These are phyloP conservation scores for Apiotrichum gracile DNA, from an alignment of 1,284 basidiomycete genomes.

Conservation along the genomic window DNA sequence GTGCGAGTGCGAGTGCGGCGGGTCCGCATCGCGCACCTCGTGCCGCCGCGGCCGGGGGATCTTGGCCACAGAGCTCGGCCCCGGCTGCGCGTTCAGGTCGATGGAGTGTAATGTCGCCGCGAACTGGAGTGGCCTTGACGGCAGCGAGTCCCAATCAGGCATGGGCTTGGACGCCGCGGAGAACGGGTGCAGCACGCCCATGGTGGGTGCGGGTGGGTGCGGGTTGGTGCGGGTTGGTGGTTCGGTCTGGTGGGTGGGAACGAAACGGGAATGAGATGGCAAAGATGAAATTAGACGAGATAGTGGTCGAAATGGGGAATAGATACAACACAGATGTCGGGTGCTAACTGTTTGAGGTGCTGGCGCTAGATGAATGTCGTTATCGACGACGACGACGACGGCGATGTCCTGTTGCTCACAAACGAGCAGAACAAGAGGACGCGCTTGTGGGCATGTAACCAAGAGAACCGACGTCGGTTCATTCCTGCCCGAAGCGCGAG, in stretches of 20 bases:
- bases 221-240: not conserved
- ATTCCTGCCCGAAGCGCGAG: too few species aligned
- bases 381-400: too few species aligned
- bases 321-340: too few species aligned
- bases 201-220: not conserved
- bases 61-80: slow-evolving; percentile 5
- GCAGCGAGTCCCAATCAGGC: slow-evolving; percentile 29
- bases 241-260: not conserved
- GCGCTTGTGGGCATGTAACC: too few species aligned
- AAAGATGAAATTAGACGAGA: too few species aligned
- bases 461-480: too few species aligned
- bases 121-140: slow-evolving; percentile 36
- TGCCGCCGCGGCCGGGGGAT: slow-evolving; percentile 19
- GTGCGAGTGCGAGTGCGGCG: not conserved
- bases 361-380: too few species aligned
- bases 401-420: too few species aligned
- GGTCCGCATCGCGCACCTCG: slow-evolving; percentile 12
- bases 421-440: too few species aligned
- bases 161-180: slow-evolving; percentile 41
- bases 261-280: not conserved
- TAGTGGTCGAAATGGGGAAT: too few species aligned
- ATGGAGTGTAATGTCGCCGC: slow-evolving; percentile 34
- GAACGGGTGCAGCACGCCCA: slow-evolving; percentile 40
- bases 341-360: too few species aligned
- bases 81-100: slow-evolving; percentile 14